Evolutionary conservation across 2,329 filamentous ascomycete species (phyloP), one percentile per base, ranked within the genome.

Genomic region (Albifimbria verrucaria): DNA sequence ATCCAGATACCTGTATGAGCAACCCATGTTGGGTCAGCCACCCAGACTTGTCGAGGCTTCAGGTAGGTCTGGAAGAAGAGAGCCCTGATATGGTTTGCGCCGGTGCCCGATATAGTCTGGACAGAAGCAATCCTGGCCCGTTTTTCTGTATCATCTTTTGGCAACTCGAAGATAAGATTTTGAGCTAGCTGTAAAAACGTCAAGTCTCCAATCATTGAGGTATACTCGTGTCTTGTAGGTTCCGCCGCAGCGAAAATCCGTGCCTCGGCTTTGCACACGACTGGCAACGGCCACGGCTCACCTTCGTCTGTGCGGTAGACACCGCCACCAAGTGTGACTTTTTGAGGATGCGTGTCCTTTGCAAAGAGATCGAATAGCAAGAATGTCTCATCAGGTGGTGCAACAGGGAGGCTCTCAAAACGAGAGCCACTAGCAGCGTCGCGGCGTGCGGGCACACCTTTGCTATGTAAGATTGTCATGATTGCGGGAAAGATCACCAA

Each of bases 1-100:
- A 61, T 54, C 62, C 67, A 73, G 36, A 72, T 64, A 15, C 60
- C 56, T 7, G 55, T 39, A 51, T 73, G 58, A 18, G 57, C 96
- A 78, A 79, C 93, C 59, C 60, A 62, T 1, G 49, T 57, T 6
- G 59, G 59, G 7, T 59, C 39, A 1, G 60, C 50, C 5, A 72
- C 59, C 59, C 60, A 72, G n/a, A 72, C 64, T 2, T 56, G 54
- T 17, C 45, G 44, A 0, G 66, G 63, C n/a, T 56, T 54, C 5
- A 62, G 39, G 6, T 47, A 41, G 7, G 60, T 49, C 4, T 58
- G 32, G 2, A 70, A 48, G 39, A 70, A 64, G 26, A 51, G 43
- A 24, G 68, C 64, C 7, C 51, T 64, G 15, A 72, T 43, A 48
- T 67, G 64, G 50, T 65, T 65, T n/a, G 70, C 68, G 1, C 70